These are phyloP conservation scores for Pleurotus tuber-regium DNA, from an alignment of 768 basidiomycete genomes.

Conservation along the genomic window DNA sequence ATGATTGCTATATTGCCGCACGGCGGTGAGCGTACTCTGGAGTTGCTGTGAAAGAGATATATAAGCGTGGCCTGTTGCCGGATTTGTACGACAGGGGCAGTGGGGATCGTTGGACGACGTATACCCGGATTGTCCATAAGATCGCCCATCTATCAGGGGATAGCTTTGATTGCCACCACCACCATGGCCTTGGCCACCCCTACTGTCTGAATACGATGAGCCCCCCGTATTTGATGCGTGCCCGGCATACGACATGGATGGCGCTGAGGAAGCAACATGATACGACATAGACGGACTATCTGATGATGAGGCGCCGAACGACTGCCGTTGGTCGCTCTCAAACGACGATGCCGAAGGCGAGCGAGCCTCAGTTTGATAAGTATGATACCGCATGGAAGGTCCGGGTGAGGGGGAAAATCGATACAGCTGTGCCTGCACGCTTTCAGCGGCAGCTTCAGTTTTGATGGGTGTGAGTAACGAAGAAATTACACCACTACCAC, in stretches of 20 bases:
- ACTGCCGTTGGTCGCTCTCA: constrained; percentile 34
- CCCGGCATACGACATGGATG: constrained; percentile 24
- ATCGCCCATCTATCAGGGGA: constrained; percentile 25
- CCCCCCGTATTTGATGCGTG: constrained; percentile 24
- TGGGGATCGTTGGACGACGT: constrained; percentile 35
- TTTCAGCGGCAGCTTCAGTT: constrained; percentile 56
- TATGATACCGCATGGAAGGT: constrained; percentile 53
- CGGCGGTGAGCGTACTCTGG: constrained; percentile 49
- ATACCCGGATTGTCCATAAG: constrained; percentile 31
- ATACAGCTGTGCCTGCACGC: constrained; percentile 52
- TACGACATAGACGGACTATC: constrained; percentile 19
- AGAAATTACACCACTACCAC: constrained; percentile 29
- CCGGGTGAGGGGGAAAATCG: constrained; percentile 66
- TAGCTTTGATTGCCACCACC: constrained; percentile 37
- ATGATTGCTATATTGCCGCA: constrained; percentile 63
- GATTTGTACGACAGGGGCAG: constrained; percentile 64
- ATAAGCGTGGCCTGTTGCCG: constrained; percentile 56
- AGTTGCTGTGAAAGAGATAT: constrained; percentile 64
- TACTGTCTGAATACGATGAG: constrained; percentile 36
- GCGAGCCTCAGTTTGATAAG: constrained; percentile 45
- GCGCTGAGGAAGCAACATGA: constrained; percentile 24
- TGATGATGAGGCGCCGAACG: constrained; percentile 22
- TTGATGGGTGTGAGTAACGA: constrained; percentile 63
- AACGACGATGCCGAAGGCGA: constrained; percentile 34
- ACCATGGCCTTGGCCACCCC: constrained; percentile 19